Evolutionary conservation across 2,329 filamentous ascomycete genomes (phyloP).

Genomic region (Neopestalotiopsis sp.): DNA sequence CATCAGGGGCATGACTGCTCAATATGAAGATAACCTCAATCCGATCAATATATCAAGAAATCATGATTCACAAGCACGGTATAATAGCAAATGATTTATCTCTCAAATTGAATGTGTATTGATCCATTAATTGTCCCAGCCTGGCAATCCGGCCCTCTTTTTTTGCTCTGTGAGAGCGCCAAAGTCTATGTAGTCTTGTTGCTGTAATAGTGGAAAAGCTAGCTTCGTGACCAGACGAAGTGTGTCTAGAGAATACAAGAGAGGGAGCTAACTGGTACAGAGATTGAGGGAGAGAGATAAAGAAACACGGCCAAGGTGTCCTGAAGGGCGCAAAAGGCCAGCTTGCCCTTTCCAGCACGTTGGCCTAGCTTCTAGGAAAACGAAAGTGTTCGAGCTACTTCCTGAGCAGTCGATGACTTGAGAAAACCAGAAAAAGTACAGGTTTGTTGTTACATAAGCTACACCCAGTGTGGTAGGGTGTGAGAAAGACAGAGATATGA

Average conservation of each 20-base stretch:
- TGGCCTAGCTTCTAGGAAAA: slow-evolving; percentile 21
- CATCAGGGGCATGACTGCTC: no score
- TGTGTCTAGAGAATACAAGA: slow-evolving; percentile 16
- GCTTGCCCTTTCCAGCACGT: slow-evolving; percentile 22
- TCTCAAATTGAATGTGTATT: not conserved
- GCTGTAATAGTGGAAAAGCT: not conserved
- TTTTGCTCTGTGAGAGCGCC: slow-evolving; percentile 14
- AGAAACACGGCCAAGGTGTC: slow-evolving; percentile 12
- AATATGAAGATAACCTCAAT: no score
- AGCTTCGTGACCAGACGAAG: slow-evolving; percentile 27
- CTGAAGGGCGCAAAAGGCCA: slow-evolving; percentile 25
- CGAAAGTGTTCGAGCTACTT: slow-evolving; percentile 27
- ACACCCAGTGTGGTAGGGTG: not conserved
- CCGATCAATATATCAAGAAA: no score
- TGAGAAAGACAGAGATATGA: slow-evolving; percentile 19
- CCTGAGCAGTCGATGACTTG: slow-evolving; percentile 27
- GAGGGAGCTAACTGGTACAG: not conserved
- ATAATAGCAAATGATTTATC: not conserved
- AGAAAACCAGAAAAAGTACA: slow-evolving; percentile 10
- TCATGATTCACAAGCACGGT: no score
- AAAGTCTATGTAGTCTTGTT: slow-evolving; percentile 10
- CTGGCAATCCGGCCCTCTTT: not conserved
- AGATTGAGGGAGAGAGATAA: not conserved
- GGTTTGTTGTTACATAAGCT: slow-evolving; percentile 11
- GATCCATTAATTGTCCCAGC: not conserved